A percentile compares a stretch with the other conserved stretches of the same genome.
Conservation (phyloP, 352 stramenopile genomes). For the Phytophthora idaei region DNA sequence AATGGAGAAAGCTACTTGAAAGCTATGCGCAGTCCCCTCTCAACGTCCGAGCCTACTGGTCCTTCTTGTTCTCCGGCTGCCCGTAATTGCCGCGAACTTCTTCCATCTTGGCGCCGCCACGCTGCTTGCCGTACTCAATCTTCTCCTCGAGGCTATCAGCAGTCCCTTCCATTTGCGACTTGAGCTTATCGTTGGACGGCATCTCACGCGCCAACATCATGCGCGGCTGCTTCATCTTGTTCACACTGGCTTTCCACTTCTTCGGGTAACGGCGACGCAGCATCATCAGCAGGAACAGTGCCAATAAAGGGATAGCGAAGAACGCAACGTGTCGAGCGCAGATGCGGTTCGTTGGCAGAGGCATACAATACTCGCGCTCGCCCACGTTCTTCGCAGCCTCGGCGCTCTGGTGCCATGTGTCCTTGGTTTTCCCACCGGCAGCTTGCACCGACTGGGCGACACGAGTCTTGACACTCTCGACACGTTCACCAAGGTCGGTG, state of each 20-base stretch:
- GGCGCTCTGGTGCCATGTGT: conserved; percentile 62
- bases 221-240: conserved; percentile 54
- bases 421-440: conserved; percentile 43
- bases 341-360: conserved; percentile 46
- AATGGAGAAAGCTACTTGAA: not conserved
- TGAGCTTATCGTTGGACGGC: conserved; percentile 43
- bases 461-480: conserved; percentile 60
- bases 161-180: conserved; percentile 17
- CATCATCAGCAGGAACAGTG: conserved; percentile 41
- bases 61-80: conserved; percentile 45
- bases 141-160: conserved; percentile 32
- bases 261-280: conserved; percentile 71
- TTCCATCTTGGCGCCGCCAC: conserved; percentile 38
- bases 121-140: conserved; percentile 47
- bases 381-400: conserved; percentile 53
- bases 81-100: conserved; percentile 35
- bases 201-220: conserved; percentile 51
- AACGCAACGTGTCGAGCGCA: conserved; percentile 53
- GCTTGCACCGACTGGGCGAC: conserved; percentile 51
- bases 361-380: conserved; percentile 59
- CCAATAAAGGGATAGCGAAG: conserved; percentile 47
- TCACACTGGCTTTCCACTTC: conserved; percentile 62
- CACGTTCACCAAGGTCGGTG: conserved; percentile 31
- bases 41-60: conserved; percentile 31
- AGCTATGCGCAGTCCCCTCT: not conserved